Evolutionary conservation across 1,139 yeast species (phyloP), one percentile per base, ranked within the genome.

Genomic region (Spathaspora jeffriesii): DNA sequence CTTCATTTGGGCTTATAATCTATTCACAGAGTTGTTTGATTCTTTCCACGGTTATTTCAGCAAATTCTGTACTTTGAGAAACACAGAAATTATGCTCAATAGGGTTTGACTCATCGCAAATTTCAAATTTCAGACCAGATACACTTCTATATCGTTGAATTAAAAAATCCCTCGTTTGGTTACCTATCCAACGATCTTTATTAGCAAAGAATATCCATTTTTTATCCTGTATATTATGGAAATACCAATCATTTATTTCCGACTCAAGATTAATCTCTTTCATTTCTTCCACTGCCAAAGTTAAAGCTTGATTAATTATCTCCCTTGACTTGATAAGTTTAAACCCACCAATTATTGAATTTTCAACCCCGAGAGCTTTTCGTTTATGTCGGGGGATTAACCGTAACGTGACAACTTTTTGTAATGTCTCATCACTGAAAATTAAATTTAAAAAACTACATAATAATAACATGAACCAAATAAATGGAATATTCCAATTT

Each of bases 111-210:
- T 53, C 45, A 36, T 57, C 53, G 1, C 56, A 53, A 14, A 71
- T 50, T 44, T 70, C 67, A 42, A 76, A 65, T 2, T 66, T 64
- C 18, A 61, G 56, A 42, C 63, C 61, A 15, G 25, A 22, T 32
- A 43, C 52, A 42, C 64, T 61, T 37, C 65, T 64, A 57, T 79
- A 78, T 32, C 66, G 61, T 5, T 63, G 49, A 31, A 76, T 56
- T 15, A 82, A 61, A 48, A 66, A 64, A 30, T 66, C 68, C 46
- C 84, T 65, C 2, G 86, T 75, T 21, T 59, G 62, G 46, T 78
- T 73, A 47, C 71, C 68, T 2, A 84, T 82, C 91, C 91, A 85
- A 56, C 80, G 79, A 60, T 85, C 91, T 14, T 62, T 56, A 14
- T 63, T 62, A 2, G 87, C 86, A 56, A 82, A 83, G 53, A 76